Evolutionary conservation across 441 rosid species (phyloP).

Genomic region (Populus tomentosa): DNA sequence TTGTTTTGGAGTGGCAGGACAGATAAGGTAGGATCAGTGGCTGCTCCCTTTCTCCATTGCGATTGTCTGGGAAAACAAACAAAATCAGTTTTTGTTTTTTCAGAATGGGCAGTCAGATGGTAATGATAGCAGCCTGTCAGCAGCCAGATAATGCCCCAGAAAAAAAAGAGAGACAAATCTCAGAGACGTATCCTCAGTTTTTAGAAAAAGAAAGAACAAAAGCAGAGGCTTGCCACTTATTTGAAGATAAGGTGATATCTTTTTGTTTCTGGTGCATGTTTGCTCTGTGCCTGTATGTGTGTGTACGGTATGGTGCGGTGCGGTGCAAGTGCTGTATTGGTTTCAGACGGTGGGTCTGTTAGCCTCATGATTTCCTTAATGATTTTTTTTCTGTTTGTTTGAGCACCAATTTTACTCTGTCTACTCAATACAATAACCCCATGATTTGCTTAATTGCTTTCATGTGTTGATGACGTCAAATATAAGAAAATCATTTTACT

Average conservation of each 20-base stretch:
- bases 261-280: too few species aligned
- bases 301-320: neutral
- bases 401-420: neutral
- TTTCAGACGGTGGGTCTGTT: neutral
- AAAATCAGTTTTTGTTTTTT: slow-evolving; percentile 21
- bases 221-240: neutral
- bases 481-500: too few species aligned
- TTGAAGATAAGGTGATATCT: slow-evolving; percentile 22
- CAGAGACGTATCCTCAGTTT: slow-evolving; percentile 14
- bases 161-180: slow-evolving; percentile 22
- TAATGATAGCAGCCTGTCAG: slow-evolving; percentile 17
- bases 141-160: slow-evolving; percentile 22
- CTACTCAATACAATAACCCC: neutral
- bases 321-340: too few species aligned
- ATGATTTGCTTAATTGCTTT: too few species aligned
- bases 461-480: too few species aligned
- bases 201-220: slow-evolving; percentile 1
- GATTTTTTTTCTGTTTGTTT: neutral
- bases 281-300: too few species aligned
- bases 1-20: slow-evolving; percentile 34
- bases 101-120: slow-evolving; percentile 19
- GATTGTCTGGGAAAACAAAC: slow-evolving; percentile 32
- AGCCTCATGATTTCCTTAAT: neutral
- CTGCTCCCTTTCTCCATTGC: slow-evolving; percentile 22
- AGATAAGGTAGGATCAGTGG: slow-evolving; percentile 38